A percentile compares a stretch with the other conserved stretches of the same genome.
phyloP scores from a whole-genome alignment of 1,284 basidiomycete genomes.

The Volvariella volvacea region DNA sequence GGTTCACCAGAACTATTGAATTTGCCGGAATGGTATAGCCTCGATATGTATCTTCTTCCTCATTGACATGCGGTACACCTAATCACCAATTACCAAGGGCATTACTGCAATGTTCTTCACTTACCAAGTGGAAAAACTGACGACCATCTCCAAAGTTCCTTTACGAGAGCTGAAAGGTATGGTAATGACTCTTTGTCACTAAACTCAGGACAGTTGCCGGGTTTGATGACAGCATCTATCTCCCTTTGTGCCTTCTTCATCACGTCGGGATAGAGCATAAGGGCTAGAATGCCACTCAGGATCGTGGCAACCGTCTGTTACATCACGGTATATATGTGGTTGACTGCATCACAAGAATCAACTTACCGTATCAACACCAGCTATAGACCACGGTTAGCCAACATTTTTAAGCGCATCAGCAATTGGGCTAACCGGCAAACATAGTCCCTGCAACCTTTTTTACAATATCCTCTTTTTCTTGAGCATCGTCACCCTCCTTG shows the following conservation, averaged over 20 bases:
- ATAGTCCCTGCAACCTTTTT: too few relatives aligned
- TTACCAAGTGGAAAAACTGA: slow-evolving; percentile 15
- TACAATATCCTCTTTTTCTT: too few relatives aligned
- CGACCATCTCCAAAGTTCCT: slow-evolving; percentile 24
- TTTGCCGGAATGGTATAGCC: not conserved
- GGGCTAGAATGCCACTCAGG: slow-evolving; percentile 40
- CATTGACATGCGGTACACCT: not conserved
- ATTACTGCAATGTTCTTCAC: too few relatives aligned
- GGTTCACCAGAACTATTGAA: not conserved
- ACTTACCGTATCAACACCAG: too few relatives aligned
- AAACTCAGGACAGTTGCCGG: slow-evolving; percentile 24
- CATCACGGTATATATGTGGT: slow-evolving; percentile 11
- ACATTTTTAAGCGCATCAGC: too few relatives aligned
- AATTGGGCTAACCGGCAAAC: too few relatives aligned
- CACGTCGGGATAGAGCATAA: slow-evolving; percentile 28
- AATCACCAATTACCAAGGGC: too few relatives aligned
- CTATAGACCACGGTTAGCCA: too few relatives aligned
- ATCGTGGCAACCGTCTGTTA: slow-evolving; percentile 38
- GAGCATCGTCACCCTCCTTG: too few relatives aligned
- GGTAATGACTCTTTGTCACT: slow-evolving; percentile 23
- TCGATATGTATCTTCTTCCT: not conserved
- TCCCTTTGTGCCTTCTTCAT: slow-evolving; percentile 27
- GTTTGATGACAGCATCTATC: slow-evolving; percentile 28
- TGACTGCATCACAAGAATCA: too few relatives aligned
- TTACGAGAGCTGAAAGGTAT: slow-evolving; percentile 27